Conservation (phyloP, 805 yeast genomes). For the Candida silvatica region DNA sequence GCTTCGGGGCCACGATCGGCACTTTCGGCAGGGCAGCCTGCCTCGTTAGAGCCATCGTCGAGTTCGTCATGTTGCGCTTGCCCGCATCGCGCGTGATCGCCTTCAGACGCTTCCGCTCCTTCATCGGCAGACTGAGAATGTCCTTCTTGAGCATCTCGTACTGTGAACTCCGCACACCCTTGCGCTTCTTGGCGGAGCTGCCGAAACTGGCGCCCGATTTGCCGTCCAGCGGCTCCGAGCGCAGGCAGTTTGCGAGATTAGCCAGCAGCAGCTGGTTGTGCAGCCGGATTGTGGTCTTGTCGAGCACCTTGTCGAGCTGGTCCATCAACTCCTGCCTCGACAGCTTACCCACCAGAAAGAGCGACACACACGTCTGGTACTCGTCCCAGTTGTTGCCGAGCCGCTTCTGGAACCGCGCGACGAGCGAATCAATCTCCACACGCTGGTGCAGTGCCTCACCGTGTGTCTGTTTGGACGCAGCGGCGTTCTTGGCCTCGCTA, state of each 20-base stretch:
- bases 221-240: slow-evolving; percentile 63
- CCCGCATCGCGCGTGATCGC: slow-evolving; percentile 78
- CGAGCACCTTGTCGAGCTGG: slow-evolving; percentile 49
- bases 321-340: slow-evolving; percentile 67
- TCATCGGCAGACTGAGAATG: slow-evolving; percentile 74
- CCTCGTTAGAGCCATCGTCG: slow-evolving; percentile 60
- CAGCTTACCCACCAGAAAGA: slow-evolving; percentile 70
- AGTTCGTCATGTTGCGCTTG: slow-evolving; percentile 63
- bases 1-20: slow-evolving; percentile 38
- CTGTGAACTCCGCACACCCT: slow-evolving; percentile 55
- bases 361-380: slow-evolving; percentile 71
- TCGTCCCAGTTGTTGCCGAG: slow-evolving; percentile 81
- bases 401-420: slow-evolving; percentile 61
- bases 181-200: slow-evolving; percentile 27
- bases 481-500: background rate
- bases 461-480: background rate
- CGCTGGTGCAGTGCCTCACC: slow-evolving; percentile 20
- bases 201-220: slow-evolving; percentile 41
- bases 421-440: slow-evolving; percentile 56
- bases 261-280: slow-evolving; percentile 82
- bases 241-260: slow-evolving; percentile 74
- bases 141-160: slow-evolving; percentile 78
- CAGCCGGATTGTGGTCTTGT: slow-evolving; percentile 40
- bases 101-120: slow-evolving; percentile 80
- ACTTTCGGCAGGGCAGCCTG: slow-evolving; percentile 74